These are phyloP conservation scores for Colletotrichum sublineola DNA, from an alignment of 2,329 filamentous ascomycete genomes.

Conservation along the genomic window DNA sequence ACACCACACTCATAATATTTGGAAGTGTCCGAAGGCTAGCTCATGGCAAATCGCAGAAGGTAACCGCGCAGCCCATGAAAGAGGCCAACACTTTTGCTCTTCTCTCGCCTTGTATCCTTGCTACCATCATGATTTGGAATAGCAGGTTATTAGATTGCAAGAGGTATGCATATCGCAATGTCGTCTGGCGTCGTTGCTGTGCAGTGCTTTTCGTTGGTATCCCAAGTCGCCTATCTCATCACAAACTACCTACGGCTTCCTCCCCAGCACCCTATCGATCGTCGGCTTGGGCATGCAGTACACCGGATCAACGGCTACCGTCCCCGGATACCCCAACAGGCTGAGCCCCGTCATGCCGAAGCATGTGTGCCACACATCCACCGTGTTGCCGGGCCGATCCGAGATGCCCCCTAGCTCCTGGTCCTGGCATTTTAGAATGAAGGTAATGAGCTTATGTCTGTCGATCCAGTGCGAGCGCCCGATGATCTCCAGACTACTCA, in stretches of 20 bases:
- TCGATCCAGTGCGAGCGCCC: slow-evolving; percentile 94
- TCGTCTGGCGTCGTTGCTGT: not conserved
- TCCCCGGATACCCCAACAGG: slow-evolving; percentile 80
- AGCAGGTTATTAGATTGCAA: slow-evolving; percentile 79
- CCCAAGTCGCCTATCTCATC: not conserved
- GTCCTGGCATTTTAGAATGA: slow-evolving; percentile 93
- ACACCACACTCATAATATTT: slow-evolving; percentile 22
- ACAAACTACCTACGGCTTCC: slow-evolving; percentile 2
- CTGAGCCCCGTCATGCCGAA: slow-evolving; percentile 93
- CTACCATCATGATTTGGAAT: slow-evolving; percentile 62
- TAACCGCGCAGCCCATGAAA: slow-evolving; percentile 47
- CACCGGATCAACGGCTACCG: slow-evolving; percentile 86
- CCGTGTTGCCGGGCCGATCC: slow-evolving; percentile 92
- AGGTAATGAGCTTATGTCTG: slow-evolving; percentile 79
- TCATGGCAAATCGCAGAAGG: slow-evolving; percentile 47
- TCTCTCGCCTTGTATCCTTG: slow-evolving; percentile 80
- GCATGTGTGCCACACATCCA: slow-evolving; percentile 95
- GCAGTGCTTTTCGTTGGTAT: not conserved
- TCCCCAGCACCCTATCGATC: slow-evolving; percentile 68
- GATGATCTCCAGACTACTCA: slow-evolving; percentile 92
- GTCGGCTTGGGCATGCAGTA: slow-evolving; percentile 85
- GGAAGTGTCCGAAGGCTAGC: slow-evolving; percentile 45
- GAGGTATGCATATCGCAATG: slow-evolving; percentile 57
- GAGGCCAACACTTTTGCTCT: slow-evolving; percentile 57
- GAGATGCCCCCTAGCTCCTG: slow-evolving; percentile 85